Percentiles rank a stretch among this genome's conserved stretches.
Conservation (phyloP, 768 basidiomycete genomes). For the Auriscalpium microsporum region DNA sequence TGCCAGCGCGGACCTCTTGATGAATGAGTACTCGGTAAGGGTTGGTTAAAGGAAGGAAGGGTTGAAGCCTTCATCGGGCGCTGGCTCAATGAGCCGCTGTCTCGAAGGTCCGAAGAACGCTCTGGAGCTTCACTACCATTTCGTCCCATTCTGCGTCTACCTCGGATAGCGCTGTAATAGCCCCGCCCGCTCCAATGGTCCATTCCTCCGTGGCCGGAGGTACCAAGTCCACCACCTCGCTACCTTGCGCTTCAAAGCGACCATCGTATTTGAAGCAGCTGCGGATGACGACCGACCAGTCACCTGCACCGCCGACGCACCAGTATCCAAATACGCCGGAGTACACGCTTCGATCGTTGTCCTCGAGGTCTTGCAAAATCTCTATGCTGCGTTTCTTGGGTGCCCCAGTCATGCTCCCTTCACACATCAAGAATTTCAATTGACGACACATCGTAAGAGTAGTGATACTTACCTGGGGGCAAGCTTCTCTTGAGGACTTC, state of each 20-base stretch:
- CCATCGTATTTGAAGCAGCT: constrained; percentile 77
- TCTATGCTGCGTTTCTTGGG: constrained; percentile 93
- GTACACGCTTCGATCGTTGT: constrained; percentile 65
- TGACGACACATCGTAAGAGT: background rate
- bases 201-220: constrained; percentile 41
- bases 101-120: constrained; percentile 61
- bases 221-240: background rate
- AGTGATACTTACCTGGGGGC: constrained; percentile 60
- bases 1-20: background rate
- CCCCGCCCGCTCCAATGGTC: constrained; percentile 89
- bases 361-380: constrained; percentile 76
- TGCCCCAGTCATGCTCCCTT: constrained; percentile 96
- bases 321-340: constrained; percentile 94
- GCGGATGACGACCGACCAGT: constrained; percentile 92
- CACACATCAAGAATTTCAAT: background rate
- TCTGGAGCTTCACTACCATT: constrained; percentile 79
- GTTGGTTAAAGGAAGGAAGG: background rate
- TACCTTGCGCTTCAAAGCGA: constrained; percentile 10
- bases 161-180: constrained; percentile 89
- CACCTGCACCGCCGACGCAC: constrained; percentile 79
- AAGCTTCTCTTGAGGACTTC: constrained; percentile 71
- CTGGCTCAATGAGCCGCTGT: constrained; percentile 9
- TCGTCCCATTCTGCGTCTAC: constrained; percentile 89
- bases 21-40: no score
- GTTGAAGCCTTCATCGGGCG: background rate